Percentiles rank a stretch among this genome's conserved stretches.
Conservation (phyloP, 306 rosid genomes). For the Alnus glutinosa region DNA sequence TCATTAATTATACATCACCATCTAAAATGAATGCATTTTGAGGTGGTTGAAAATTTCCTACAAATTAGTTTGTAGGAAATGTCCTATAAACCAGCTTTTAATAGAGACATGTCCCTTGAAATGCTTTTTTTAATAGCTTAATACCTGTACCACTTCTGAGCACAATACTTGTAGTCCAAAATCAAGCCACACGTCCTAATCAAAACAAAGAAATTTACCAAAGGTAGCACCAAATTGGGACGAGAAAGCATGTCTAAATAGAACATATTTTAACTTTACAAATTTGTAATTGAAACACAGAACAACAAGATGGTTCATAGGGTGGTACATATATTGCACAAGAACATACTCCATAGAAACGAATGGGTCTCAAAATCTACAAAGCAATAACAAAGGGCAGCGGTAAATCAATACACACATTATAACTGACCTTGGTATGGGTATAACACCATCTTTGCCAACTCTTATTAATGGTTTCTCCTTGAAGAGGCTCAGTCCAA, state of each 20-base stretch:
- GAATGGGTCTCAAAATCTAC: conserved; percentile 28
- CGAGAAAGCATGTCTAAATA: neutral
- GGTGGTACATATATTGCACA: conserved; percentile 14
- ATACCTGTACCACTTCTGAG: too few relatives aligned
- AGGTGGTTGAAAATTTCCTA: too few relatives aligned
- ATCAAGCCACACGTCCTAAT: neutral
- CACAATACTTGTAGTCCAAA: neutral
- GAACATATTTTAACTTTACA: conserved; percentile 7
- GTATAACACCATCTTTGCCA: conserved; percentile 27
- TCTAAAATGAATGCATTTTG: too few relatives aligned
- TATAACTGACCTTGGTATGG: conserved; percentile 20
- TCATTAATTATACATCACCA: too few relatives aligned
- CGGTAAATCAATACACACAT: conserved; percentile 13
- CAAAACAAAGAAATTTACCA: neutral
- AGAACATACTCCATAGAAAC: conserved; percentile 10
- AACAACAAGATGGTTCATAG: conserved; percentile 10
- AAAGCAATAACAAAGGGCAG: conserved; percentile 9
- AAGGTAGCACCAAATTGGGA: neutral
- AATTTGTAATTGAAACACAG: conserved; percentile 20
- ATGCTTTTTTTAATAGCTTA: too few relatives aligned
- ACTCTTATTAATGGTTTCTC: conserved; percentile 45
- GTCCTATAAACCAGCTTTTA: too few relatives aligned
- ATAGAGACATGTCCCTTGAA: too few relatives aligned
- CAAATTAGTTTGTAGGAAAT: too few relatives aligned
- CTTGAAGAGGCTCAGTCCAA: conserved; percentile 36